Conservation (phyloP, 2,329 filamentous ascomycete genomes). For the Diplodia sapinea region DNA sequence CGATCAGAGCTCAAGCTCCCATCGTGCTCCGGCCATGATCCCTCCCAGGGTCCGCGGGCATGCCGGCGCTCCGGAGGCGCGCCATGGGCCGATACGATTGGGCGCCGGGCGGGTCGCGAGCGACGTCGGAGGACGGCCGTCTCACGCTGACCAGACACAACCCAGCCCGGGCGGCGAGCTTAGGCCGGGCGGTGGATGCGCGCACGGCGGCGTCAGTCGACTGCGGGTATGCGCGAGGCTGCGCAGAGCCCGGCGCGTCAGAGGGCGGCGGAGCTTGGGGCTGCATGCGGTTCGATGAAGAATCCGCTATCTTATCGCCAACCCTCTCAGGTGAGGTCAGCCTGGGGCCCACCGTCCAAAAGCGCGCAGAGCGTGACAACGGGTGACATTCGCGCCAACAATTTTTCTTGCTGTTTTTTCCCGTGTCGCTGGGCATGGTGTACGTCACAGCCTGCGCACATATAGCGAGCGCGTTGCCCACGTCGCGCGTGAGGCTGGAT, state of each 20-base stretch:
- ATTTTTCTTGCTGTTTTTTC: neutral
- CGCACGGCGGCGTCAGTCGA: slow-evolving; percentile 8
- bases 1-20: slow-evolving; percentile 17
- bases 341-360: slow-evolving; percentile 13
- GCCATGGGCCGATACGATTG: slow-evolving; percentile 26
- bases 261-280: slow-evolving; percentile 6
- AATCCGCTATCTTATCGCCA: slow-evolving; percentile 20
- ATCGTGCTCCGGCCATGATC: slow-evolving; percentile 12
- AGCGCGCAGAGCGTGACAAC: slow-evolving; percentile 22
- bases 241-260: neutral
- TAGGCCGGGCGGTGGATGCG: slow-evolving; percentile 18
- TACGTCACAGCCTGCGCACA: slow-evolving; percentile 9
- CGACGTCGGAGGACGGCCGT: slow-evolving; percentile 24
- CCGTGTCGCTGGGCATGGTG: neutral
- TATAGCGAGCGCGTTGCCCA: slow-evolving; percentile 3
- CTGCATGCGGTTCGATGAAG: slow-evolving; percentile 15
- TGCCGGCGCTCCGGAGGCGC: slow-evolving; percentile 25
- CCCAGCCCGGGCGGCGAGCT: slow-evolving; percentile 7
- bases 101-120: slow-evolving; percentile 10
- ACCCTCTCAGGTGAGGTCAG: slow-evolving; percentile 23
- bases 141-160: slow-evolving; percentile 12
- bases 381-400: slow-evolving; percentile 11
- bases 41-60: slow-evolving; percentile 27
- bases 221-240: neutral
- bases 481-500: slow-evolving; percentile 3